phyloP scores from a whole-genome alignment of 2,329 filamentous ascomycete species.

The Pestalotiopsis sp. region DNA sequence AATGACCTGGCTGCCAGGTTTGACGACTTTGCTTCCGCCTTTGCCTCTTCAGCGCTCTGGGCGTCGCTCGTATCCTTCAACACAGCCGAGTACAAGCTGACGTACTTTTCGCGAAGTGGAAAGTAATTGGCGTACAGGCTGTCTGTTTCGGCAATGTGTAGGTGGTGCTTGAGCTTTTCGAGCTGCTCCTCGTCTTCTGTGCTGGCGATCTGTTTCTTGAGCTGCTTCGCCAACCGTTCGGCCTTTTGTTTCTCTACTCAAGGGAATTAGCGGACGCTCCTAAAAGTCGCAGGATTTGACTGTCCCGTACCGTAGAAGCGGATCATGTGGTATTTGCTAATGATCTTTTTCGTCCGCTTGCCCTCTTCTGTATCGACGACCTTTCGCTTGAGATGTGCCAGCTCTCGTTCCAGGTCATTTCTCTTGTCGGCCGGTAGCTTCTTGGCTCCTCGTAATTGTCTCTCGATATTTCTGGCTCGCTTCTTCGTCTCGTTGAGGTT shows the following conservation, averaged over 20 bases:
- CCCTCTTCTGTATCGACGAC: conserved; percentile 61
- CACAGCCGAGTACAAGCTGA: conserved; percentile 59
- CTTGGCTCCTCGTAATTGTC: conserved; percentile 62
- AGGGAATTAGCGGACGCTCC: conserved; percentile 12
- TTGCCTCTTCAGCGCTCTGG: conserved; percentile 31
- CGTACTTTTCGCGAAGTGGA: conserved; percentile 71
- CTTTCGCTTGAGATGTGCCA: conserved; percentile 67
- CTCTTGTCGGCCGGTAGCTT: conserved; percentile 70
- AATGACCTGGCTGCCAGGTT: conserved; percentile 44
- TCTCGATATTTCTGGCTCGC: conserved; percentile 69
- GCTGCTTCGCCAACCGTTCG: conserved; percentile 65
- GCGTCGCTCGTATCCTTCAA: conserved; percentile 18
- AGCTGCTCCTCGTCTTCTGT: conserved; percentile 53
- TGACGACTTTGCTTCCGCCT: conserved; percentile 42
- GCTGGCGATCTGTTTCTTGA: conserved; percentile 59
- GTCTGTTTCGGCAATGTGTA: conserved; percentile 74
- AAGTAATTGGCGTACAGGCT: conserved; percentile 75
- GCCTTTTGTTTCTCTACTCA: conserved; percentile 72
- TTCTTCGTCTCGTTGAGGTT: conserved; percentile 69
- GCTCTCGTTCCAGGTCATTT: conserved; percentile 71
- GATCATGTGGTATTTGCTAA: conserved; percentile 80
- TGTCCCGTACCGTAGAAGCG: conserved; percentile 74
- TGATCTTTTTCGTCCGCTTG: conserved; percentile 69
- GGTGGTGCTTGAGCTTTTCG: conserved; percentile 52
- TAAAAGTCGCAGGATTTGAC: background rate